Conservation (phyloP, 2,329 filamentous ascomycete genomes). For the Fusarium palustre region DNA sequence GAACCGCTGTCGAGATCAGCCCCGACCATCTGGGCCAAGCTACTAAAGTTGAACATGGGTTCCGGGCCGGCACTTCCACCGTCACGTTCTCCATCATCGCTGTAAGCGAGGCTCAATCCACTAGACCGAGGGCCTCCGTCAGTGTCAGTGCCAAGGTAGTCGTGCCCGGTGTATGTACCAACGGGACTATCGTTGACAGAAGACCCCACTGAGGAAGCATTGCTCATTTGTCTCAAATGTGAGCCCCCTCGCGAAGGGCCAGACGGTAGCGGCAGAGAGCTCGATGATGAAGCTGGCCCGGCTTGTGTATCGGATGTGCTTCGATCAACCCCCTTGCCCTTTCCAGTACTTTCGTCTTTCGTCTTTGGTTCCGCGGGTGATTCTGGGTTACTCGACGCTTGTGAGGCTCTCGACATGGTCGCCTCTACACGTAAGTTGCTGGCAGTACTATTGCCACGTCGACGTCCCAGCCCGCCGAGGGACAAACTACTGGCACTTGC, state of each 20-base stretch:
- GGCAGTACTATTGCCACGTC: conserved; percentile 68
- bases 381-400: conserved; percentile 43
- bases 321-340: conserved; percentile 79
- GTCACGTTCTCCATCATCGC: conserved; percentile 63
- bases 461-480: conserved; percentile 68
- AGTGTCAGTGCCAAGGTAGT: conserved; percentile 46
- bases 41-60: conserved; percentile 91
- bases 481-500: conserved; percentile 74
- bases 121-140: conserved; percentile 65
- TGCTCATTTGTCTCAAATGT: conserved; percentile 85
- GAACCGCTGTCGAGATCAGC: conserved; percentile 65
- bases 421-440: conserved; percentile 71
- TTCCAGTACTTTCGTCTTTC: conserved; percentile 58
- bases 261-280: conserved; percentile 60
- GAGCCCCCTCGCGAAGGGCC: conserved; percentile 71
- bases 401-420: conserved; percentile 60
- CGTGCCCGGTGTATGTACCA: conserved; percentile 60
- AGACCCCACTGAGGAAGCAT: conserved; percentile 84
- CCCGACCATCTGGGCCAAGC: conserved; percentile 85
- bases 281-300: conserved; percentile 51
- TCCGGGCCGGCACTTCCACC: conserved; percentile 68
- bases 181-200: conserved; percentile 76
- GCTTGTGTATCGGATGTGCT: conserved; percentile 40
- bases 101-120: conserved; percentile 62
- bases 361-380: conserved; percentile 42